These are phyloP conservation scores for Plectranthus barbatus DNA, from an alignment of 257 asterid genomes.

Conservation along the genomic window DNA sequence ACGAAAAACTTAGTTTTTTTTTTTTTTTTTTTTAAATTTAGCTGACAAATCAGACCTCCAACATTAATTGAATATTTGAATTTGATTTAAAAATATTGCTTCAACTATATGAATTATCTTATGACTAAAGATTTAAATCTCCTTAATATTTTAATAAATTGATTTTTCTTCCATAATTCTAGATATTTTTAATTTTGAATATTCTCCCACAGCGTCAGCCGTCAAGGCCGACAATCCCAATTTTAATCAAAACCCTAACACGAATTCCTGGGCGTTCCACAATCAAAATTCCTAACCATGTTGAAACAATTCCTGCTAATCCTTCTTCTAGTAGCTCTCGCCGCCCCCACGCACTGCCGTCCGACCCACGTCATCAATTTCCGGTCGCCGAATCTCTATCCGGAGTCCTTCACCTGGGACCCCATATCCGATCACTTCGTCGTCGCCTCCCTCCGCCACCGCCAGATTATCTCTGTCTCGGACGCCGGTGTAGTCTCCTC, in stretches of 20 bases:
- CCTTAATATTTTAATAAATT: too few relatives aligned
- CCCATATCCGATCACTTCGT: conserved; percentile 67
- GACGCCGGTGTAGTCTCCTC: conserved; percentile 66
- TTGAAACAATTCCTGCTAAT: conserved; percentile 5
- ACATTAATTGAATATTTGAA: too few relatives aligned
- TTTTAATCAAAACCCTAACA: neutral
- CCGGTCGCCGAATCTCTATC: conserved; percentile 53
- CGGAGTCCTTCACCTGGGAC: conserved; percentile 71
- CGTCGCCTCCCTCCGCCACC: conserved; percentile 52
- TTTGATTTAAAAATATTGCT: too few relatives aligned
- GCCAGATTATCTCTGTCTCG: conserved; percentile 52
- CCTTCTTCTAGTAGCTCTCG: conserved; percentile 16
- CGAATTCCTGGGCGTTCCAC: neutral
- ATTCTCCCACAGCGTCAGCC: neutral
- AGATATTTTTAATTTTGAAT: neutral
- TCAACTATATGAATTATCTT: too few relatives aligned
- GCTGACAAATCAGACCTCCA: too few relatives aligned
- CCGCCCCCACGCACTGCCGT: conserved; percentile 20
- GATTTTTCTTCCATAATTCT: too few relatives aligned
- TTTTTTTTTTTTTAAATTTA: too few relatives aligned
- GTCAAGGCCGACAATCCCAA: neutral
- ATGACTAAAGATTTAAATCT: too few relatives aligned
- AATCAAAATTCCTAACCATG: neutral
- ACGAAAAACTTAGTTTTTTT: too few relatives aligned
- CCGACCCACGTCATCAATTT: conserved; percentile 55